A percentile compares a stretch with the other conserved stretches of the same genome.
These are phyloP conservation scores for Venturia nashicola DNA, from an alignment of 2,329 filamentous ascomycete genomes.

Conservation along the genomic window DNA sequence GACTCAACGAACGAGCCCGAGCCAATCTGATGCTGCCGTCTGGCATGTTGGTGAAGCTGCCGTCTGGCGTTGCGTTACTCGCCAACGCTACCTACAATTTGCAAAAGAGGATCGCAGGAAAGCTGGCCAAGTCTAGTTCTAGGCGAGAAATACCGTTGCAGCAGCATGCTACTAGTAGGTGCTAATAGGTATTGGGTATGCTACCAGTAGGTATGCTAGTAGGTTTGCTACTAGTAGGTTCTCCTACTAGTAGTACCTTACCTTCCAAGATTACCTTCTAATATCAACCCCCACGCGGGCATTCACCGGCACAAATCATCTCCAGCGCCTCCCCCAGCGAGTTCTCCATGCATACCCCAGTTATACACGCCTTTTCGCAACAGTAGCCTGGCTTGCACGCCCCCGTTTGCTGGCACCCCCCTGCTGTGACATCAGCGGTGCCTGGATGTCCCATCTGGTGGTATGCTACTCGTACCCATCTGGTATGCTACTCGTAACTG, in stretches of 20 bases:
- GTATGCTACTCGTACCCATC: slow-evolving; percentile 6
- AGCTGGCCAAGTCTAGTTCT: not conserved
- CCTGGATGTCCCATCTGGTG: slow-evolving; percentile 9
- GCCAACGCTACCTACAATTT: not conserved
- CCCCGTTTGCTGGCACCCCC: slow-evolving; percentile 8
- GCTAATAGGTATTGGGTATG: no score
- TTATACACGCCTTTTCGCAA: not conserved
- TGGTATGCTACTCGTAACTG: slow-evolving; percentile 2
- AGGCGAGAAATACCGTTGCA: no score
- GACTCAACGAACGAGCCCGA: not conserved
- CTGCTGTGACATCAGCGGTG: slow-evolving; percentile 11
- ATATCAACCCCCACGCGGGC: slow-evolving; percentile 6
- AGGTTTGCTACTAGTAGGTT: no score
- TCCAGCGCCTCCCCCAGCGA: not conserved
- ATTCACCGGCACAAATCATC: not conserved
- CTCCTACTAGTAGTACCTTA: no score
- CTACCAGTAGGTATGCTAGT: no score
- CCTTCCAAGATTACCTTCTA: no score
- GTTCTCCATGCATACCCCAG: slow-evolving; percentile 5
- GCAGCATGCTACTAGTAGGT: no score
- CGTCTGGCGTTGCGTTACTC: not conserved
- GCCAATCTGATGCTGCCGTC: not conserved
- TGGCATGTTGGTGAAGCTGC: not conserved
- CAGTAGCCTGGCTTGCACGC: not conserved
- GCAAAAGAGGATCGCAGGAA: not conserved